Conservation (phyloP, 805 yeast species). For the Starmera pachycereana region DNA sequence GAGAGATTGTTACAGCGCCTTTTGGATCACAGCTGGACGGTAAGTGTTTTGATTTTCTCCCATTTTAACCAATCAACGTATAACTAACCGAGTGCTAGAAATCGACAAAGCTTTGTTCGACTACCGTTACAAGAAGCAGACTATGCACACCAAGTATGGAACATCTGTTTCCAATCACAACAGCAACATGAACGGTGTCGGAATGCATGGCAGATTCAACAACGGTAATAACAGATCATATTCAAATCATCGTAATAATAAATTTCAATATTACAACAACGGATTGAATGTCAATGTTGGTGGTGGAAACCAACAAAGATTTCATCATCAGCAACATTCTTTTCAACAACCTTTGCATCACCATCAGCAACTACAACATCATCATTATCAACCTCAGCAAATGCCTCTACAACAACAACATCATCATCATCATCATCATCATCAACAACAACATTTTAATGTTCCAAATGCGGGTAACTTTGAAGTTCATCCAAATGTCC, state of each 20-base stretch:
- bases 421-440: too few species aligned
- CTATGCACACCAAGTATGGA: too few species aligned
- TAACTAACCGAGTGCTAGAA: background rate
- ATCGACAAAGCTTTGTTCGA: constrained; percentile 3
- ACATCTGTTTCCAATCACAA: background rate
- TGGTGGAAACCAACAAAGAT: background rate
- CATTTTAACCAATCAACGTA: background rate
- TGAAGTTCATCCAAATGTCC: too few species aligned
- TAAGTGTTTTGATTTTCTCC: background rate
- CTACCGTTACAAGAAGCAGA: constrained; percentile 1
- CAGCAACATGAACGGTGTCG: background rate
- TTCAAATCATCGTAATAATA: background rate
- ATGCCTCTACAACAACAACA: too few species aligned
- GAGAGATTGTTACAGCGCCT: constrained; percentile 1
- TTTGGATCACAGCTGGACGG: constrained; percentile 3
- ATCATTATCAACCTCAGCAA: too few species aligned
- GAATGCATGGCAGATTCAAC: background rate
- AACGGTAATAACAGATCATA: background rate
- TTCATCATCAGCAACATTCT: background rate
- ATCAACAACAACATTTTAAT: too few species aligned
- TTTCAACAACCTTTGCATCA: background rate
- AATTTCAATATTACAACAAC: background rate
- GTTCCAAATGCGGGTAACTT: too few species aligned
- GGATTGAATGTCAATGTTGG: background rate
- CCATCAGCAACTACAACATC: too few species aligned